These are phyloP conservation scores for Coniochaeta pulveracea DNA, from an alignment of 2,329 filamentous ascomycete genomes.

Conservation along the genomic window DNA sequence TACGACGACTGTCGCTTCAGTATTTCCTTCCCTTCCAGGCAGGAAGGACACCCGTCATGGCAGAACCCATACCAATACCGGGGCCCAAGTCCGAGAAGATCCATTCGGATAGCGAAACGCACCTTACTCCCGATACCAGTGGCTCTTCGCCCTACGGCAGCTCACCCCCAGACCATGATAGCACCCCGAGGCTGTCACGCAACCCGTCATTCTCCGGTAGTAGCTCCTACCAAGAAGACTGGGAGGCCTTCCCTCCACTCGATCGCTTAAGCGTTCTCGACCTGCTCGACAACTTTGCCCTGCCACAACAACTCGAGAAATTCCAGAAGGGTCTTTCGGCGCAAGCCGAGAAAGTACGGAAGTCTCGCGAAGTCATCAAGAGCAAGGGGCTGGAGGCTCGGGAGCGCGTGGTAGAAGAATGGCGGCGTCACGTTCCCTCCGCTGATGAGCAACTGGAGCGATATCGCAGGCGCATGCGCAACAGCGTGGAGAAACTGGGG, in stretches of 20 bases:
- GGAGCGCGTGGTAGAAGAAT: slow-evolving; percentile 85
- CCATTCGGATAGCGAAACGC: slow-evolving; percentile 30
- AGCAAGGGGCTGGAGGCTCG: slow-evolving; percentile 67
- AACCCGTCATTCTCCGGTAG: slow-evolving; percentile 74
- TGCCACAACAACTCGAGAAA: slow-evolving; percentile 84
- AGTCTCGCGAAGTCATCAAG: slow-evolving; percentile 71
- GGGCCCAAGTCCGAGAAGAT: slow-evolving; percentile 23
- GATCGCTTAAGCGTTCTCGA: slow-evolving; percentile 89
- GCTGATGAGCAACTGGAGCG: slow-evolving; percentile 88
- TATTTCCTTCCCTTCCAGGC: slow-evolving; percentile 13
- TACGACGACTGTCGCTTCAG: slow-evolving; percentile 1
- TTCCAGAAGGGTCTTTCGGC: slow-evolving; percentile 71
- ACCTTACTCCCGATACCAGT: slow-evolving; percentile 29
- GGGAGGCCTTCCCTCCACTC: slow-evolving; percentile 75
- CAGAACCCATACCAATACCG: slow-evolving; percentile 25
- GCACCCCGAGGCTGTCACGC: slow-evolving; percentile 49
- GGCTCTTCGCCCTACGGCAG: slow-evolving; percentile 27
- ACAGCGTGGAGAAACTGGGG: slow-evolving; percentile 77
- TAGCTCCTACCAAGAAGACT: slow-evolving; percentile 79
- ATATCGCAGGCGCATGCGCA: slow-evolving; percentile 78
- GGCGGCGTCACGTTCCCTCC: slow-evolving; percentile 73
- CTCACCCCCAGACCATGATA: slow-evolving; percentile 30
- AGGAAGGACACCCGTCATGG: slow-evolving; percentile 30
- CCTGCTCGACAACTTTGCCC: slow-evolving; percentile 82
- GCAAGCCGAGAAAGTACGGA: slow-evolving; percentile 76